These are phyloP conservation scores for Psilocybe cyanescens DNA, from an alignment of 768 basidiomycete genomes.

Conservation along the genomic window DNA sequence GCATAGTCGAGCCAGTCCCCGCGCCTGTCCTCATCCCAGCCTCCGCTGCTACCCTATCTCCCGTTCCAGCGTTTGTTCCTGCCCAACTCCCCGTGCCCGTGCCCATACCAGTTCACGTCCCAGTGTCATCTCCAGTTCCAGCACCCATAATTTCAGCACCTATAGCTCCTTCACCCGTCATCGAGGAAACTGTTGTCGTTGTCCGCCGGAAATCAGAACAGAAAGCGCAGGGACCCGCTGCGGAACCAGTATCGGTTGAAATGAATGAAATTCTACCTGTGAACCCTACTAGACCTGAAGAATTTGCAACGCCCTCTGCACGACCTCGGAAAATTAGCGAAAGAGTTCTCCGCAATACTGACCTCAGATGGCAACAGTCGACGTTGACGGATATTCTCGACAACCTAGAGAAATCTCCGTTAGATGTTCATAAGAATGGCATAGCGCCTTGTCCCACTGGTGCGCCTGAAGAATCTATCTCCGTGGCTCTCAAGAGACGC, in stretches of 20 bases:
- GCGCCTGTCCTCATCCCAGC: neutral
- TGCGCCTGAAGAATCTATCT: constrained; percentile 18
- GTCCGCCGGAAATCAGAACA: constrained; percentile 5
- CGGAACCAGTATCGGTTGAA: neutral
- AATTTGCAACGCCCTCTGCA: neutral
- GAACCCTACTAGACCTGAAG: neutral
- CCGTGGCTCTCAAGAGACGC: constrained; percentile 7
- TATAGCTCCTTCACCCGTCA: too few relatives aligned
- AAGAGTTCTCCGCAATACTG: neutral
- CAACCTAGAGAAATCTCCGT: neutral
- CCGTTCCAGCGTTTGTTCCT: too few relatives aligned
- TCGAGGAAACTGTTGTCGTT: neutral
- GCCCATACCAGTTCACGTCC: too few relatives aligned
- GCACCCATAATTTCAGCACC: too few relatives aligned
- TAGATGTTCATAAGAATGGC: neutral
- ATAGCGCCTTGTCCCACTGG: neutral
- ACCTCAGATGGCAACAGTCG: neutral
- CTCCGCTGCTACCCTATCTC: neutral
- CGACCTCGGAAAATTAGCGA: neutral
- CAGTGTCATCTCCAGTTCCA: too few relatives aligned
- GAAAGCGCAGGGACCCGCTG: neutral
- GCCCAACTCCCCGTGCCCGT: neutral
- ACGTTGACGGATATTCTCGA: neutral
- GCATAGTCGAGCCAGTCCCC: neutral
- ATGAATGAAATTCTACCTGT: neutral